phyloP scores from a whole-genome alignment of 345 rosid species.

The Corchorus capsularis region DNA sequence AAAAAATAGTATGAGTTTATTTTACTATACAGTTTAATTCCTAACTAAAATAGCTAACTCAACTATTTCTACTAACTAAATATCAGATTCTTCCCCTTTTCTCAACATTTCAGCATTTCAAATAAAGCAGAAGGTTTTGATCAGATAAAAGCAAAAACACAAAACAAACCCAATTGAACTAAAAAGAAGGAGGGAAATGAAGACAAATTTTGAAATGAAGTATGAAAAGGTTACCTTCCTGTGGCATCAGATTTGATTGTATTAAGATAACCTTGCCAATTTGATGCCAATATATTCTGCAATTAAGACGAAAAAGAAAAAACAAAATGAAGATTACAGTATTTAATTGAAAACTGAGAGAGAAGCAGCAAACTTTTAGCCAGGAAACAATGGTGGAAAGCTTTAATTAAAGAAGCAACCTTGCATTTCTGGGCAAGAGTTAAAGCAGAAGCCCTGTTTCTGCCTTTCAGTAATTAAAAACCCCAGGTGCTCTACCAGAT shows the following conservation, averaged over 20 bases:
- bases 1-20: background rate
- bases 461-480: conserved; percentile 42
- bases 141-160: background rate
- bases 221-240: conserved; percentile 58
- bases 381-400: conserved; percentile 12
- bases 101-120: background rate
- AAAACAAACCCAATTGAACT: background rate
- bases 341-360: background rate
- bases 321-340: background rate
- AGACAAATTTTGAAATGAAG: background rate
- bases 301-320: background rate
- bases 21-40: background rate
- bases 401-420: conserved; percentile 36
- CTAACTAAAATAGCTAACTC: background rate
- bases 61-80: conserved; percentile 6
- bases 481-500: conserved; percentile 60
- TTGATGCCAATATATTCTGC: conserved; percentile 78
- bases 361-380: too few relatives aligned
- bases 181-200: background rate
- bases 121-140: background rate
- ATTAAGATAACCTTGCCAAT: conserved; percentile 75
- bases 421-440: conserved; percentile 74
- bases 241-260: conserved; percentile 83
- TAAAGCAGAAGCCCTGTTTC: conserved; percentile 49
- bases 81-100: background rate